Evolutionary conservation across 139 green algal species (phyloP).

Genomic region (Chlamydomonas sp.): DNA sequence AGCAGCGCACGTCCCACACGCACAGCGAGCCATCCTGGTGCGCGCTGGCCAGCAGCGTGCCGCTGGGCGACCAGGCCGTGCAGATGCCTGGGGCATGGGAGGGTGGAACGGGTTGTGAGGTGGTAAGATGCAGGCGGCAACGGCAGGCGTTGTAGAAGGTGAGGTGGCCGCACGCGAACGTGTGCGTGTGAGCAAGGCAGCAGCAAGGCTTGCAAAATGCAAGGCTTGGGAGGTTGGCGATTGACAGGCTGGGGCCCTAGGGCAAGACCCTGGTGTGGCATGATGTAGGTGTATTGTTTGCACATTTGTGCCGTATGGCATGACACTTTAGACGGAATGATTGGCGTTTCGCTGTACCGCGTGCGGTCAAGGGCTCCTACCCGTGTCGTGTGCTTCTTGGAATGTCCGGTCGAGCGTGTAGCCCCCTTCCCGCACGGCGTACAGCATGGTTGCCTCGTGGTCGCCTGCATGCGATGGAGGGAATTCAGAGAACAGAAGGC

Average conservation of each 20-base stretch:
- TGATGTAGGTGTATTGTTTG: too few species aligned
- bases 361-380: neutral
- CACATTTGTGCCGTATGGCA: too few species aligned
- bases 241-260: too few species aligned
- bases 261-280: too few species aligned
- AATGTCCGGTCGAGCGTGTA: constrained; percentile 52
- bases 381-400: constrained; percentile 62
- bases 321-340: too few species aligned
- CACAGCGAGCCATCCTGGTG: constrained; percentile 39
- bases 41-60: constrained; percentile 18
- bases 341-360: too few species aligned
- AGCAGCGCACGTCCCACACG: constrained; percentile 13
- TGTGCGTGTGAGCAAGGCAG: too few species aligned
- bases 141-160: too few species aligned
- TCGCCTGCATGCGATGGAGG: neutral
- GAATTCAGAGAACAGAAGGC: neutral
- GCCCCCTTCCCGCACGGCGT: constrained; percentile 27
- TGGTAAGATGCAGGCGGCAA: neutral
- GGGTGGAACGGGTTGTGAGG: neutral
- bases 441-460: constrained; percentile 22
- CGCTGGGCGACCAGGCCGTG: constrained; percentile 33
- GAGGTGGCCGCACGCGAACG: neutral
- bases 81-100: constrained; percentile 2
- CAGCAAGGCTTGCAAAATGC: too few species aligned
- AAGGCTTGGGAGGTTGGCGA: too few species aligned